phyloP scores from a whole-genome alignment of 345 rosid species.

The Murraya paniculata region DNA sequence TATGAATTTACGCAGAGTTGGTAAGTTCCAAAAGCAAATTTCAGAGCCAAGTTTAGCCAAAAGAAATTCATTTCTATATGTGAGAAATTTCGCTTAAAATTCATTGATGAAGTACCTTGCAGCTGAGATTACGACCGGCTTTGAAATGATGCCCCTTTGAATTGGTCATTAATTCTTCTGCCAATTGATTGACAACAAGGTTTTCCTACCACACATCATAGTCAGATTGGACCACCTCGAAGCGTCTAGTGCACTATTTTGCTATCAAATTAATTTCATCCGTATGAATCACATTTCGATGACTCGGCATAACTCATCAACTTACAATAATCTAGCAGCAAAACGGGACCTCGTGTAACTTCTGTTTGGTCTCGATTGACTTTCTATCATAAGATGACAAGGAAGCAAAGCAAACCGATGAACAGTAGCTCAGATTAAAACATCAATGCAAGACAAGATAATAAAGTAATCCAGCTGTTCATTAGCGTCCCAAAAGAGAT shows the following conservation, averaged over 20 bases:
- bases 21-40: background rate
- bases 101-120: too few relatives aligned
- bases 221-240: background rate
- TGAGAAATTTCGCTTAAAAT: background rate
- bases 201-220: constrained; percentile 1
- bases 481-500: constrained; percentile 15
- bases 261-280: background rate
- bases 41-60: background rate
- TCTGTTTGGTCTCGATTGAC: background rate
- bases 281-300: background rate
- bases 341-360: background rate
- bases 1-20: background rate
- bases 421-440: background rate
- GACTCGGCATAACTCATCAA: background rate
- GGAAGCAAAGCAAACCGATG: background rate
- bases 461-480: background rate
- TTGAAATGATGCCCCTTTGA: background rate
- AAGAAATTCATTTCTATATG: background rate
- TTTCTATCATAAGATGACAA: background rate
- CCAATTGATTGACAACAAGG: background rate
- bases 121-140: background rate
- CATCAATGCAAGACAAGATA: background rate
- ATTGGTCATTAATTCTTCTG: background rate
- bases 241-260: background rate
- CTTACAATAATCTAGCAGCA: background rate